These are phyloP conservation scores for Veloboletus limbatus DNA, from an alignment of 1,284 basidiomycete genomes.

Conservation along the genomic window DNA sequence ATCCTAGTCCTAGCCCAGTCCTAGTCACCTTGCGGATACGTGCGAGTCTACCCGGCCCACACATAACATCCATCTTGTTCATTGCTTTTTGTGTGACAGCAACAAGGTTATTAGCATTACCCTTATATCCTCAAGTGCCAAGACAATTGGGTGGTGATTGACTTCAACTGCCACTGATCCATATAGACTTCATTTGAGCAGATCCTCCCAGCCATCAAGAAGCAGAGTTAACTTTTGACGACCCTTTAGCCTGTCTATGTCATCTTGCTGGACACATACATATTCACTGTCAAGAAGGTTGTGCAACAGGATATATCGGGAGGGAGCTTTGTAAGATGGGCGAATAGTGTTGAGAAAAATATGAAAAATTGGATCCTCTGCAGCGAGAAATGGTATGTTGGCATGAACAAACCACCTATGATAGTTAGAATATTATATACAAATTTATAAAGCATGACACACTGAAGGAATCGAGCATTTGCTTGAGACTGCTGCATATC, in stretches of 20 bases:
- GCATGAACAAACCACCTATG: constrained; percentile 10
- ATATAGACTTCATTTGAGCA: constrained; percentile 9
- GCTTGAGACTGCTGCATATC: constrained; percentile 3
- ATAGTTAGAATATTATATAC: background rate
- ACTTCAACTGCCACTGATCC: constrained; percentile 6
- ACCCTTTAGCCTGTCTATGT: too few relatives aligned
- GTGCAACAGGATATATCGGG: background rate
- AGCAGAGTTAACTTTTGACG: too few relatives aligned
- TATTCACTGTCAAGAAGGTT: constrained; percentile 9
- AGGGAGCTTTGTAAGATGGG: constrained; percentile 6
- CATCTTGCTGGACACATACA: constrained; percentile 3
- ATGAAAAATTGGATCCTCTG: constrained; percentile 1
- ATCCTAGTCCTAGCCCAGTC: too few relatives aligned
- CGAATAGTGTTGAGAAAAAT: constrained; percentile 4
- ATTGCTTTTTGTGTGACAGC: background rate
- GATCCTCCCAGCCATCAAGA: constrained; percentile 17
- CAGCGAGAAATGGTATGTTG: constrained; percentile 9
- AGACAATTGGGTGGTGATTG: background rate
- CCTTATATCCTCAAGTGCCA: constrained; percentile 5
- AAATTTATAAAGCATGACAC: background rate
- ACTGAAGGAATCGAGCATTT: constrained; percentile 10
- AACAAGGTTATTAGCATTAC: constrained; percentile 6
- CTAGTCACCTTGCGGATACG: too few relatives aligned
- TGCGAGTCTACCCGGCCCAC: too few relatives aligned
- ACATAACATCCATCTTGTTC: constrained; percentile 9